These are phyloP conservation scores for Trichoderma virens DNA, from an alignment of 495 filamentous ascomycete species.

Conservation along the genomic window DNA sequence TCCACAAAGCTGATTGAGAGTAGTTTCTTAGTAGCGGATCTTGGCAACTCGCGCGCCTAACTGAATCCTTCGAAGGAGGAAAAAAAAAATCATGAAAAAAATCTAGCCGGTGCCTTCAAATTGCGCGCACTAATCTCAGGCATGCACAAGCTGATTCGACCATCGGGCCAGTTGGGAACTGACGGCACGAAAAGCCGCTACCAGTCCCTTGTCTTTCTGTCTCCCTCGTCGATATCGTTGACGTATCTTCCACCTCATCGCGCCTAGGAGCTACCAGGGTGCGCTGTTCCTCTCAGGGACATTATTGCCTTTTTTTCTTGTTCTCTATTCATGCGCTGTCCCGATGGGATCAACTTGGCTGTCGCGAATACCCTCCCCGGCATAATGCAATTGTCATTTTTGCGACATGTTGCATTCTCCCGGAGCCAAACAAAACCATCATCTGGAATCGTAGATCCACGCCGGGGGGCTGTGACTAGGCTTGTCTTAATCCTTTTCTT, in stretches of 20 bases:
- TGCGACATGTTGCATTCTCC: constrained; percentile 1
- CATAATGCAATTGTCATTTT: constrained; percentile 2
- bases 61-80: too few species aligned
- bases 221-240: not conserved
- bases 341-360: not conserved
- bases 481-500: not conserved
- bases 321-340: not conserved
- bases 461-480: not conserved
- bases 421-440: not conserved
- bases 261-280: not conserved
- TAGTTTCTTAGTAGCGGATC: too few species aligned
- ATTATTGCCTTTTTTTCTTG: too few species aligned
- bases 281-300: not conserved
- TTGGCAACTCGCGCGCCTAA: too few species aligned
- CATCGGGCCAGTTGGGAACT: not conserved
- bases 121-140: too few species aligned
- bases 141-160: not conserved
- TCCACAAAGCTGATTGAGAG: too few species aligned
- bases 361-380: not conserved
- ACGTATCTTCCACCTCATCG: constrained; percentile 5
- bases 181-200: not conserved
- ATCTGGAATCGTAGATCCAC: not conserved
- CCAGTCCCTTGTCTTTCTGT: not conserved
- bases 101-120: too few species aligned
- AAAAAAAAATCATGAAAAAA: too few species aligned